Percentiles rank a stretch among this genome's conserved stretches.
phyloP scores from a whole-genome alignment of 129 eudicot genomes.

The Escallonia herrerae region DNA sequence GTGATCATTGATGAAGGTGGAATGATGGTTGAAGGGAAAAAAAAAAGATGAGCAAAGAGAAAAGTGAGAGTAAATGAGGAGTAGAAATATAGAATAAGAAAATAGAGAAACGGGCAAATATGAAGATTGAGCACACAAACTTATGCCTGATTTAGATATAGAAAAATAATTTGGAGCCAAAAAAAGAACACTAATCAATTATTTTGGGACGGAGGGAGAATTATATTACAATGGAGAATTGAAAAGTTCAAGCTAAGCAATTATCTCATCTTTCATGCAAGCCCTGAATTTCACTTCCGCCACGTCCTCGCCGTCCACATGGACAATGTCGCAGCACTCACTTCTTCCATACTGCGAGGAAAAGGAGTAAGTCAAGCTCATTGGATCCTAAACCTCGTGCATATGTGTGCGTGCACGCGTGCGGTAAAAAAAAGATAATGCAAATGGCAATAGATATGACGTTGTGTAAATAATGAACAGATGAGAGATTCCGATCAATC shows the following conservation, averaged over 20 bases:
- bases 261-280: conserved; percentile 21
- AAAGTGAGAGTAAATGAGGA: too few species aligned
- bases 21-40: not conserved
- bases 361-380: not conserved
- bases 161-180: not conserved
- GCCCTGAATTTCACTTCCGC: conserved; percentile 19
- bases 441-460: not conserved
- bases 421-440: not conserved
- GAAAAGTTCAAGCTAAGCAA: not conserved
- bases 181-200: not conserved
- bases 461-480: not conserved
- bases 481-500: not conserved
- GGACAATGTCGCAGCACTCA: conserved; percentile 36
- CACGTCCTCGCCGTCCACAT: not conserved
- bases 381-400: not conserved
- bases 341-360: conserved; percentile 19
- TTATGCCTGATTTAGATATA: not conserved
- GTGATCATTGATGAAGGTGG: not conserved
- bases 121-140: not conserved
- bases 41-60: not conserved
- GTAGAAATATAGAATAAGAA: not conserved
- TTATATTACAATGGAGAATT: too few species aligned
- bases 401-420: not conserved
- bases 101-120: not conserved
- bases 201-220: too few species aligned